phyloP scores from a whole-genome alignment of 208 protist genomes.

The Acanthamoeba lenticulata region DNA sequence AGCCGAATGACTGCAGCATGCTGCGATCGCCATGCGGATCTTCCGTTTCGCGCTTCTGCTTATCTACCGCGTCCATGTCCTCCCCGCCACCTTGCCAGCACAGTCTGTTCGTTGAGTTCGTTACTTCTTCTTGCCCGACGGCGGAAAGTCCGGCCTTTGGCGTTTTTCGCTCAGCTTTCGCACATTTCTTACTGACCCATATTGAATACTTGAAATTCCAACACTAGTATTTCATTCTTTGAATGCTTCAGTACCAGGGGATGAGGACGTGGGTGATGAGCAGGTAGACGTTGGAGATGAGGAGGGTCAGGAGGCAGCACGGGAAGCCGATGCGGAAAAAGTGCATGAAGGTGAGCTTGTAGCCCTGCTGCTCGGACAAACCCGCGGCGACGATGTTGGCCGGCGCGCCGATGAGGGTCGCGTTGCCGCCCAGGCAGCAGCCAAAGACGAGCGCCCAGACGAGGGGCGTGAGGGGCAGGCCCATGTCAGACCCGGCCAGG shows the following conservation, averaged over 20 bases:
- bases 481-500: conserved; percentile 70
- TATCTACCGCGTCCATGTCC: too few relatives aligned
- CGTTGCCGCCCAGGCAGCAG: conserved; percentile 79
- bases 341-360: conserved; percentile 31
- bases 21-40: neutral
- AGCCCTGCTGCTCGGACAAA: conserved; percentile 71
- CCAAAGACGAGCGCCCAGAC: conserved; percentile 85
- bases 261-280: conserved; percentile 59
- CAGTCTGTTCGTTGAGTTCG: too few relatives aligned
- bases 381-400: conserved; percentile 83
- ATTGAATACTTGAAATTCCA: too few relatives aligned
- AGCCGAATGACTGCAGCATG: neutral
- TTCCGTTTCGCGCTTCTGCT: too few relatives aligned
- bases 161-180: too few relatives aligned
- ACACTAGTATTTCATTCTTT: too few relatives aligned
- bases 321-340: conserved; percentile 78
- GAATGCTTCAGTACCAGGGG: conserved; percentile 53
- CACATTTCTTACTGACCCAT: too few relatives aligned
- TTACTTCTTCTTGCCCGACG: too few relatives aligned
- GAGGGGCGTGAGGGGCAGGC: conserved; percentile 81
- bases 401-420: conserved; percentile 81
- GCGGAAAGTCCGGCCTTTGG: too few relatives aligned
- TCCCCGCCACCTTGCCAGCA: too few relatives aligned
- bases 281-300: conserved; percentile 27
- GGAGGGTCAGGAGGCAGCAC: neutral